Conservation (phyloP, 2,329 filamentous ascomycete genomes). For the Beauveria australis region DNA sequence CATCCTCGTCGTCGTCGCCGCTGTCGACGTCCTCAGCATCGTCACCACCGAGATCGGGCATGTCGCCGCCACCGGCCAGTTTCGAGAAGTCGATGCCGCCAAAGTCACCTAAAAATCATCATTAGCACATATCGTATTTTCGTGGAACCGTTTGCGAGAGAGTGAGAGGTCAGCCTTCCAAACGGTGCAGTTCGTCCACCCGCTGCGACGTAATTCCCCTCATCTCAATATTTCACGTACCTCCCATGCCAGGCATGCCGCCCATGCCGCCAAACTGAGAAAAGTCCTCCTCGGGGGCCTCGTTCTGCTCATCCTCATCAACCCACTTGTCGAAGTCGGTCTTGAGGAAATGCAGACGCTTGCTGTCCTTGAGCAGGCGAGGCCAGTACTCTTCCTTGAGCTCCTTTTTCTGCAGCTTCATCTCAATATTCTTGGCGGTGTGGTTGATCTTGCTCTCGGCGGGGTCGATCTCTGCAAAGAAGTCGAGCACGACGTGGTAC, state of each 20-base stretch:
- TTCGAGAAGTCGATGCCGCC: conserved; percentile 83
- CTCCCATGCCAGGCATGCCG: conserved; percentile 54
- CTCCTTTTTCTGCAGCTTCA: conserved; percentile 96
- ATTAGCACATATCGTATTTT: background rate
- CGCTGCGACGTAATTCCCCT: background rate
- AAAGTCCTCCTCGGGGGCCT: conserved; percentile 72
- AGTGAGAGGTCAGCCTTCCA: background rate
- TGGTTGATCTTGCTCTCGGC: conserved; percentile 79
- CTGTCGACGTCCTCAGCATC: conserved; percentile 42
- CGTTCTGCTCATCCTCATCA: conserved; percentile 97
- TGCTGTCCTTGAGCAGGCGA: conserved; percentile 78
- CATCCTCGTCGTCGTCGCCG: conserved; percentile 53
- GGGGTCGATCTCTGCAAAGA: conserved; percentile 86
- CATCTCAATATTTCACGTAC: conserved; percentile 21
- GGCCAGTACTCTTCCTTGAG: conserved; percentile 93
- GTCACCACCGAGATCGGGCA: conserved; percentile 36
- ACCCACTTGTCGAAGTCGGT: conserved; percentile 99
- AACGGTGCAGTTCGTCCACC: conserved; percentile 14
- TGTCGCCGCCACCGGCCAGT: conserved; percentile 52
- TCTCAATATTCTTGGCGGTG: conserved; percentile 77
- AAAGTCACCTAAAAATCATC: conserved; percentile 45
- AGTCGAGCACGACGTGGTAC: conserved; percentile 78
- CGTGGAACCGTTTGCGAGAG: background rate
- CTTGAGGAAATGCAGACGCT: conserved; percentile 93
- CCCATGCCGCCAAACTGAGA: conserved; percentile 59